Evolutionary conservation across 305 asterid genomes (phyloP), one percentile per base, ranked within the genome.

Genomic region (Fraxinus platypoda): DNA sequence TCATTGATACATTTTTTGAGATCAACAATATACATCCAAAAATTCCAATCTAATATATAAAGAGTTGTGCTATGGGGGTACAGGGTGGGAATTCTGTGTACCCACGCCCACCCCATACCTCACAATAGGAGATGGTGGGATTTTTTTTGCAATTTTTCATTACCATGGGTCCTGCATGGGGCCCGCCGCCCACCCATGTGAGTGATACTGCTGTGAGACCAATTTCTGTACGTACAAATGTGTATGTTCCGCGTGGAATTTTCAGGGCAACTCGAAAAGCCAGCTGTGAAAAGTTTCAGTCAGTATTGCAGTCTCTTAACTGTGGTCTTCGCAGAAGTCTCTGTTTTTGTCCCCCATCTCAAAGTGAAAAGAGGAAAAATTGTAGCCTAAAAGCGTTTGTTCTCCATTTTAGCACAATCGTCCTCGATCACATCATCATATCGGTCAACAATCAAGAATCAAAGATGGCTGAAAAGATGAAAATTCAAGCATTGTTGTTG

Each of bases 401-500:
- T 70, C 38, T 28, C 74, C 21, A 28, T 26, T 68, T 30, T 23
- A 4, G 38, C 75, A 28, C 41, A 70, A 70, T 70, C 38, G 15
- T 70, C 23, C 8, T 28, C 23, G 41, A 70, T 70, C n/a, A 26
- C 0, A 26, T 66, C n/a, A 25, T 66, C 38, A 30, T 30, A 30
- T 70, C 41, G 37, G 13, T 70, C 75, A 28, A 31, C 33, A 5
- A 43, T 38, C 30, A 41, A 17, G 30, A 35, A 12, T 38, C 26
- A 21, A 12, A 37, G 78, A 83, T 82, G 86, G 80, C 74, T 81
- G 57, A 26, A 74, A 78, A 76, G 84, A 64, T 88, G 92, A 81
- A 84, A 89, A 82, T 88, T 31, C 54, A 64, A 74, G 89, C 88
- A 75, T 80, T 85, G 84, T 83, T 83, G 85, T 78, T 91, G 85